Evolutionary conservation across 352 stramenopile genomes (phyloP).

Genomic region (Pythium coloratum): DNA sequence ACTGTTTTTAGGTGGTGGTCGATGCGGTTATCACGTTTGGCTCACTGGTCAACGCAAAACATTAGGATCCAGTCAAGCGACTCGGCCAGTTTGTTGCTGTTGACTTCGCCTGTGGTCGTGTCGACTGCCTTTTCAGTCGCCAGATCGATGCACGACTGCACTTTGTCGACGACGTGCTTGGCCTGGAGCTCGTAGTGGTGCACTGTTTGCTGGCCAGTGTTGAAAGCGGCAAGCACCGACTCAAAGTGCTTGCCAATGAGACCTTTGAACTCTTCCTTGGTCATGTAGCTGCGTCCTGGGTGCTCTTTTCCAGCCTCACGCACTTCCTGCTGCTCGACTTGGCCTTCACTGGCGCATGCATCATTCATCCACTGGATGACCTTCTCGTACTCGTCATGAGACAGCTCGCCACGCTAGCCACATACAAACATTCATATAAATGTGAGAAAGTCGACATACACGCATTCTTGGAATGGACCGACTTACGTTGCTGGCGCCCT

Average conservation of each 20-base stretch:
- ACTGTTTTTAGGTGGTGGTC: background rate
- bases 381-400: conserved; percentile 14
- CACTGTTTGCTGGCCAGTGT: background rate
- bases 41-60: background rate
- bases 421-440: background rate
- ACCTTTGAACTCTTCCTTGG: conserved; percentile 17
- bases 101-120: background rate
- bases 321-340: background rate
- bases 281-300: background rate
- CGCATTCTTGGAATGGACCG: background rate
- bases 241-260: conserved; percentile 9
- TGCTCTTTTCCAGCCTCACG: background rate
- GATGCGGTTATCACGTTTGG: background rate
- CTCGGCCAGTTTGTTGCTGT: background rate
- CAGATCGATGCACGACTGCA: conserved; percentile 16
- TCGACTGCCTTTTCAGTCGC: conserved; percentile 6
- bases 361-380: conserved; percentile 25
- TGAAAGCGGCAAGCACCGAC: background rate
- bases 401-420: background rate
- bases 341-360: conserved; percentile 8
- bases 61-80: conserved; percentile 22
- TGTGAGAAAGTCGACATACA: background rate
- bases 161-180: background rate
- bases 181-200: background rate
- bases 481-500: conserved; percentile 9